Percentiles rank a stretch among this genome's conserved stretches.
Evolutionary conservation across 306 rosid genomes (phyloP).

Genomic region (Bauhinia variegata): DNA sequence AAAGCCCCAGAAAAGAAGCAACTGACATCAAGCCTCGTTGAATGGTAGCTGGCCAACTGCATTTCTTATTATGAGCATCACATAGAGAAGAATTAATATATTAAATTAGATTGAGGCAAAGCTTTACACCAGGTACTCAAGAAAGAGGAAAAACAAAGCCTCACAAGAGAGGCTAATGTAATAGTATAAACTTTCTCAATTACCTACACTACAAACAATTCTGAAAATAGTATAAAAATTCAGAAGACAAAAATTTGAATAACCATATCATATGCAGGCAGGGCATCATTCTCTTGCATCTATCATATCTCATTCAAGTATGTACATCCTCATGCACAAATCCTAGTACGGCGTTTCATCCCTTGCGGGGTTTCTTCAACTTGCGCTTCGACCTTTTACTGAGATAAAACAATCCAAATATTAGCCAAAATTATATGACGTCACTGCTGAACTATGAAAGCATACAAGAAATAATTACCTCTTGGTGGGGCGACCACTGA

Average conservation of each 20-base stretch:
- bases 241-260: background rate
- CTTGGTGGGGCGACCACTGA: conserved; percentile 51
- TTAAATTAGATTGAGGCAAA: background rate
- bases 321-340: background rate
- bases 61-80: background rate
- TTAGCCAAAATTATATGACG: background rate
- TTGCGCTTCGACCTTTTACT: conserved; percentile 55
- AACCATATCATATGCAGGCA: conserved; percentile 9
- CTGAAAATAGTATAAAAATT: conserved; percentile 15
- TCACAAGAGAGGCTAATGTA: background rate
- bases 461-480: conserved; percentile 51
- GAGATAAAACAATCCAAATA: conserved; percentile 34
- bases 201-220: conserved; percentile 26
- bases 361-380: conserved; percentile 55
- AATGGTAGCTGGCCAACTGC: background rate
- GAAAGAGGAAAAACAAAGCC: background rate
- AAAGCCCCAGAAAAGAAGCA: too few species aligned
- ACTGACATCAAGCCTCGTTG: background rate
- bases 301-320: conserved; percentile 9
- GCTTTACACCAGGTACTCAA: background rate
- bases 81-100: background rate
- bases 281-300: conserved; percentile 20
- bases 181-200: conserved; percentile 19
- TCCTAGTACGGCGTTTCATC: conserved; percentile 22
- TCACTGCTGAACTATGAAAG: conserved; percentile 24